Evolutionary conservation across 306 rosid genomes (phyloP).

Genomic region (Corylus heterophylla): DNA sequence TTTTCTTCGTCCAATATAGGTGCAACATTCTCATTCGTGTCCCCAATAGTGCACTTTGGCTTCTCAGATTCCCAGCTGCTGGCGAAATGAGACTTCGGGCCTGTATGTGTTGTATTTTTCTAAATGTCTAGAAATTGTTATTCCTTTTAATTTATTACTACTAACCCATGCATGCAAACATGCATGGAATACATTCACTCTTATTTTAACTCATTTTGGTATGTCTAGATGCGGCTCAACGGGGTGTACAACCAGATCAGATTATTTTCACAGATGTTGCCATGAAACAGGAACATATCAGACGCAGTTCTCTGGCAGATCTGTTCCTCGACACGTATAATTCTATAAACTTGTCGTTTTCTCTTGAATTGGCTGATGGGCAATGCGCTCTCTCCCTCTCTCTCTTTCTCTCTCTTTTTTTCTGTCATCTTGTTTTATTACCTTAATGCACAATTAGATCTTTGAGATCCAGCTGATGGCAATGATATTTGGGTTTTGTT

Average conservation of each 20-base stretch:
- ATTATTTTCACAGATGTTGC: slow-evolving; percentile 98
- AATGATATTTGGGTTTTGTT: slow-evolving; percentile 23
- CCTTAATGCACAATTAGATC: not conserved
- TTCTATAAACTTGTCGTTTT: not conserved
- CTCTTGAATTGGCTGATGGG: not conserved
- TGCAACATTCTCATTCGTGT: slow-evolving; percentile 96
- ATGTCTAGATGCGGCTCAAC: slow-evolving; percentile 78
- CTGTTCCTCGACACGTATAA: slow-evolving; percentile 91
- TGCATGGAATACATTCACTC: not conserved
- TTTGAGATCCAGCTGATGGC: not conserved
- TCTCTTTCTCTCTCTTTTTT: not conserved
- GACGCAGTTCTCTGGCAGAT: slow-evolving; percentile 92
- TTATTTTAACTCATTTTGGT: not conserved
- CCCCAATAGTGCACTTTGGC: slow-evolving; percentile 98
- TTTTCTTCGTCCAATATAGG: slow-evolving; percentile 46
- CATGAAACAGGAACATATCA: slow-evolving; percentile 90
- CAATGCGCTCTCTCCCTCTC: not conserved
- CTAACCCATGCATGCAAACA: not conserved
- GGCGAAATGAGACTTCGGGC: slow-evolving; percentile 90
- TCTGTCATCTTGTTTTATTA: not conserved
- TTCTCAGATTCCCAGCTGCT: slow-evolving; percentile 95
- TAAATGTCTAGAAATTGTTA: not conserved
- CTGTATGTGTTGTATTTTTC: slow-evolving; percentile 49
- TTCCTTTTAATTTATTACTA: not conserved
- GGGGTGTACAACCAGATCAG: slow-evolving; percentile 91